Evolutionary conservation across 1,284 basidiomycete genomes (phyloP).

Genomic region (Erythrobasidium hasegawianum): DNA sequence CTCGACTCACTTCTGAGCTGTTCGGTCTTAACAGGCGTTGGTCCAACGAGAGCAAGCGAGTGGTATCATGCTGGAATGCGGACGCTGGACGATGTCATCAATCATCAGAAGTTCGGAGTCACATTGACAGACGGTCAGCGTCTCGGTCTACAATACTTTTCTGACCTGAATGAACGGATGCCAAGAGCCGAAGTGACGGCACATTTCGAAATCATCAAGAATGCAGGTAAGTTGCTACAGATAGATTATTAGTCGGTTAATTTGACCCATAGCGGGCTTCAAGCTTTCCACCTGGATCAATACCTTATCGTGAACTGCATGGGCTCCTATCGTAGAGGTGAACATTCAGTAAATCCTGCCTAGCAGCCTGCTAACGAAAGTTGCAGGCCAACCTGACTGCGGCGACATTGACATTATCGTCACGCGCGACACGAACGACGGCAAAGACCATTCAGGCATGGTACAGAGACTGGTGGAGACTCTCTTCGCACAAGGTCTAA

Average conservation of each 20-base stretch:
- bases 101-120: slow-evolving; percentile 58
- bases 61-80: slow-evolving; percentile 75
- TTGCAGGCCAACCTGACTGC: slow-evolving; percentile 56
- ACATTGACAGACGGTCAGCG: slow-evolving; percentile 63
- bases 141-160: slow-evolving; percentile 68
- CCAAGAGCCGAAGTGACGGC: slow-evolving; percentile 70
- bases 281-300: slow-evolving; percentile 67
- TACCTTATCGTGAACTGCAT: slow-evolving; percentile 69
- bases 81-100: slow-evolving; percentile 66
- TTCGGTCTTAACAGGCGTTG: slow-evolving; percentile 58
- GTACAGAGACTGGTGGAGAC: slow-evolving; percentile 58
- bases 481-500: slow-evolving; percentile 60
- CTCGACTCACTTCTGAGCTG: not conserved
- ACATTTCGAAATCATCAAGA: slow-evolving; percentile 68
- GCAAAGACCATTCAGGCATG: slow-evolving; percentile 63
- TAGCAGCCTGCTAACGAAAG: not conserved
- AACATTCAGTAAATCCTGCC: not conserved
- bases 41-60: slow-evolving; percentile 62
- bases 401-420: slow-evolving; percentile 89
- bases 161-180: slow-evolving; percentile 76
- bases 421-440: slow-evolving; percentile 67
- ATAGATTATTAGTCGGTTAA: slow-evolving; percentile 27
- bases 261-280: not conserved
- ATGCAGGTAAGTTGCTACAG: slow-evolving; percentile 55
- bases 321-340: slow-evolving; percentile 73